Evolutionary conservation across 2,329 filamentous ascomycete genomes (phyloP).

Genomic region (Xylariaceae sp.): DNA sequence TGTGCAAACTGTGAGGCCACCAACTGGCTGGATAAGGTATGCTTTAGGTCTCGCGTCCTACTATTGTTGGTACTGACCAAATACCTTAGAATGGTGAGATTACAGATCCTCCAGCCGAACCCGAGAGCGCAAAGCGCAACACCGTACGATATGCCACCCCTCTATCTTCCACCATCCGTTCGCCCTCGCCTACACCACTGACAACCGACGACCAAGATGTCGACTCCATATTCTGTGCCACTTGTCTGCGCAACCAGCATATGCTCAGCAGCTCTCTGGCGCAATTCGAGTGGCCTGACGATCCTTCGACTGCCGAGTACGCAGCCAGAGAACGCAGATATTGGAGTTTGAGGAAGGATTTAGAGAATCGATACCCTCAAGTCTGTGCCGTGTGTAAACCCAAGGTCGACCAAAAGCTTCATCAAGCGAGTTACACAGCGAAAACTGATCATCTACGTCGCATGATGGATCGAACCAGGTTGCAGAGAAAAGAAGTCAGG

Average conservation of each 20-base stretch:
- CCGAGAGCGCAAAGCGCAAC: slow-evolving; percentile 43
- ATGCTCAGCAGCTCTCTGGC: slow-evolving; percentile 72
- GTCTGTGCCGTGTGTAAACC: slow-evolving; percentile 79
- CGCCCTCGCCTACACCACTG: slow-evolving; percentile 28
- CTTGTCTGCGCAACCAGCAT: slow-evolving; percentile 85
- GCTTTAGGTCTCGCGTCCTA: slow-evolving; percentile 19
- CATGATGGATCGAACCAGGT: slow-evolving; percentile 64
- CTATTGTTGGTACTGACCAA: slow-evolving; percentile 17
- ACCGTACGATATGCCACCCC: slow-evolving; percentile 46
- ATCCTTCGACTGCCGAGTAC: slow-evolving; percentile 64
- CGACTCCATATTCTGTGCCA: slow-evolving; percentile 60
- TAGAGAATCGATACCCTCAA: slow-evolving; percentile 84
- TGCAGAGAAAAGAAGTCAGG: slow-evolving; percentile 40
- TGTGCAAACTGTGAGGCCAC: slow-evolving; percentile 78
- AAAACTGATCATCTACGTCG: slow-evolving; percentile 76
- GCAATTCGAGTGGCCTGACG: slow-evolving; percentile 70
- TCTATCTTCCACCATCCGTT: slow-evolving; percentile 31
- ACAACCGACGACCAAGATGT: slow-evolving; percentile 31
- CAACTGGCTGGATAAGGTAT: slow-evolving; percentile 84
- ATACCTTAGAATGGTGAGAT: slow-evolving; percentile 74
- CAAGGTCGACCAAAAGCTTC: slow-evolving; percentile 65
- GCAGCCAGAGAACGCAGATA: slow-evolving; percentile 63
- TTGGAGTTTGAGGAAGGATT: slow-evolving; percentile 63
- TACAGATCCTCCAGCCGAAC: slow-evolving; percentile 72
- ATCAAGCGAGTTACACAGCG: slow-evolving; percentile 71